These are phyloP conservation scores for Puya raimondii DNA, from an alignment of 176 grass and related monocot genomes.

Conservation along the genomic window DNA sequence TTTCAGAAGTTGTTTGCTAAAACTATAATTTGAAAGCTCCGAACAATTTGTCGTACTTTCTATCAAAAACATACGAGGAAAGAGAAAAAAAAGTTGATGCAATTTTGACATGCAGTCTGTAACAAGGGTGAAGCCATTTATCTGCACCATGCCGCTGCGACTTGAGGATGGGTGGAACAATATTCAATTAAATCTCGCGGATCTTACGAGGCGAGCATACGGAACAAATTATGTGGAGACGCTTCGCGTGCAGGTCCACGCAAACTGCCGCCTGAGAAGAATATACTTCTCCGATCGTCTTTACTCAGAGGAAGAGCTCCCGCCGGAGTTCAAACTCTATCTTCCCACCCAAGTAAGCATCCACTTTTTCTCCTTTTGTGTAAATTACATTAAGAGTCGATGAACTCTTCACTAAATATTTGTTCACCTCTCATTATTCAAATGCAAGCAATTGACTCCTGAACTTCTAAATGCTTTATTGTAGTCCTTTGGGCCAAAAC, in stretches of 20 bases:
- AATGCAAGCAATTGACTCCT: no score
- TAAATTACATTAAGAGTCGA: background rate
- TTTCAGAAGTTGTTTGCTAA: no score
- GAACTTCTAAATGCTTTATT: no score
- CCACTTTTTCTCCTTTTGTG: background rate
- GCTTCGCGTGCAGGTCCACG: conserved; percentile 82
- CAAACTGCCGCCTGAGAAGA: conserved; percentile 80
- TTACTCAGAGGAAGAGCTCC: conserved; percentile 89
- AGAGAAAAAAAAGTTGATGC: no score
- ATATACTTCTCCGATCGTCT: conserved; percentile 79
- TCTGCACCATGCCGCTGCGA: conserved; percentile 85
- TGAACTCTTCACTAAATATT: no score
- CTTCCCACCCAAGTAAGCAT: conserved; percentile 76
- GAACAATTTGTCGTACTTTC: no score
- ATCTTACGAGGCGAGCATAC: conserved; percentile 73
- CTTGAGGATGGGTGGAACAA: conserved; percentile 91
- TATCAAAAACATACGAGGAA: no score
- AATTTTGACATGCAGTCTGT: conserved; percentile 40
- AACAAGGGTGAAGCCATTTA: conserved; percentile 81
- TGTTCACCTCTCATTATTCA: no score
- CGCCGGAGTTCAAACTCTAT: conserved; percentile 84
- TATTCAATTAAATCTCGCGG: conserved; percentile 71
- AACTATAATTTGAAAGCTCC: no score
- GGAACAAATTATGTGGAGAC: conserved; percentile 93
- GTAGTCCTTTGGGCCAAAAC: no score